These are phyloP conservation scores for Hypoxylon cercidicola DNA, from an alignment of 495 filamentous ascomycete genomes.

Conservation along the genomic window DNA sequence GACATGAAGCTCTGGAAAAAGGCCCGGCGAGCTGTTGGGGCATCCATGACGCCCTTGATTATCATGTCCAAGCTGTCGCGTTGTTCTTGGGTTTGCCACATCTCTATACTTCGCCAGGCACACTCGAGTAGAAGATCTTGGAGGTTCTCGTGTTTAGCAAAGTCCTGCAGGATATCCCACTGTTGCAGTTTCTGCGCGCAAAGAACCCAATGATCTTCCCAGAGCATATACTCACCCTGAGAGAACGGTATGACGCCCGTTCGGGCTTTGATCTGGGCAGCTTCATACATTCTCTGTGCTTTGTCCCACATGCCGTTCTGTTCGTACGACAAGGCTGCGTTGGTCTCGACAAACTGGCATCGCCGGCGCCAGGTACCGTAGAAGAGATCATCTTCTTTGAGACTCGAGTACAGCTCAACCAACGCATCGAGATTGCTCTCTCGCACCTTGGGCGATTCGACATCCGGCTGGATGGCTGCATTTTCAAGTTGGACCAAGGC, in stretches of 20 bases:
- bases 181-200: conserved; percentile 98
- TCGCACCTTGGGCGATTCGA: conserved; percentile 82
- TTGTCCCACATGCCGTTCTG: conserved; percentile 99
- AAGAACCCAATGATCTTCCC: conserved; percentile 99
- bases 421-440: conserved; percentile 96
- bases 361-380: conserved; percentile 97
- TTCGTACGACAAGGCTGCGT: conserved; percentile 95
- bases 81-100: conserved; percentile 85
- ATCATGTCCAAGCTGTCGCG: conserved; percentile 88
- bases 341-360: conserved; percentile 95
- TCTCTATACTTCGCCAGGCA: conserved; percentile 92
- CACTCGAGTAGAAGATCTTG: conserved; percentile 97
- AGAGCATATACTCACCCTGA: conserved; percentile 96
- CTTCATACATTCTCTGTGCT: conserved; percentile 94
- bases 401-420: conserved; percentile 84
- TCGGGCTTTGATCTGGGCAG: conserved; percentile 94
- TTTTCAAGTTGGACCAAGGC: conserved; percentile 86
- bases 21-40: conserved; percentile 88
- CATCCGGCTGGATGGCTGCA: conserved; percentile 79
- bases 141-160: conserved; percentile 98
- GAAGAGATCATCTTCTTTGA: conserved; percentile 96
- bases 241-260: conserved; percentile 94
- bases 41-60: conserved; percentile 96
- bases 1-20: conserved; percentile 99
- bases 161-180: conserved; percentile 96